These are phyloP conservation scores for Ustilago hordei DNA, from an alignment of 1,284 basidiomycete species.

Conservation along the genomic window DNA sequence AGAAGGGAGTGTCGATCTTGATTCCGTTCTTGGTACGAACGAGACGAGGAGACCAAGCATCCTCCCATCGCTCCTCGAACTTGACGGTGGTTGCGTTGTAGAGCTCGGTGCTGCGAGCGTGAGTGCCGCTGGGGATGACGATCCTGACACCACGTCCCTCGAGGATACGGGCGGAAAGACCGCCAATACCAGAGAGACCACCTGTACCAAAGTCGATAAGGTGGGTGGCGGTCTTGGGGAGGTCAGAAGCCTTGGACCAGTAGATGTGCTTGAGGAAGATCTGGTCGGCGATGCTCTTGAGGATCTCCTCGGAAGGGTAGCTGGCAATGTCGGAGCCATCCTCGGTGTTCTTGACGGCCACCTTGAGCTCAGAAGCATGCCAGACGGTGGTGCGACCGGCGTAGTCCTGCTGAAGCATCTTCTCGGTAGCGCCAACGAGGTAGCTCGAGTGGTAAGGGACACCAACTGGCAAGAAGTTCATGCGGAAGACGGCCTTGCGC, in stretches of 20 bases:
- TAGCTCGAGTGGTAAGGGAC: slow-evolving; percentile 96
- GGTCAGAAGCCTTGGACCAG: slow-evolving; percentile 86
- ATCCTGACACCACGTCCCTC: slow-evolving; percentile 93
- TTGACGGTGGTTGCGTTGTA: slow-evolving; percentile 79
- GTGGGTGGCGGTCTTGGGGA: slow-evolving; percentile 88
- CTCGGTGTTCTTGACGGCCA: slow-evolving; percentile 92
- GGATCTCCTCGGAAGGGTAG: slow-evolving; percentile 44
- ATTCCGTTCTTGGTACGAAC: slow-evolving; percentile 77
- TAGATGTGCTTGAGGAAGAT: slow-evolving; percentile 92
- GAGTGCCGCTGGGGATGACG: slow-evolving; percentile 59
- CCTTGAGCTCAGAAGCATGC: slow-evolving; percentile 79
- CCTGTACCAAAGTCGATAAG: slow-evolving; percentile 94
- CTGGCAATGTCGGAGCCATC: slow-evolving; percentile 59
- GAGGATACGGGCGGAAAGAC: slow-evolving; percentile 87
- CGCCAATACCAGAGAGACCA: slow-evolving; percentile 90
- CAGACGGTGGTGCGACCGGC: slow-evolving; percentile 73
- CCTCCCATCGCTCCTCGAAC: slow-evolving; percentile 89
- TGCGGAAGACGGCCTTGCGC: slow-evolving; percentile 91
- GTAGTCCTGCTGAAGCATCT: slow-evolving; percentile 81
- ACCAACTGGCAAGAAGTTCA: slow-evolving; percentile 91
- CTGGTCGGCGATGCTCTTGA: slow-evolving; percentile 72
- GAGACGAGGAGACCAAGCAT: slow-evolving; percentile 84
- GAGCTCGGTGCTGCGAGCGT: slow-evolving; percentile 59
- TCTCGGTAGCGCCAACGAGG: slow-evolving; percentile 81
- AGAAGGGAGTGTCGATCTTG: slow-evolving; percentile 89